These are phyloP conservation scores for Neurospora intermedia DNA, from an alignment of 495 filamentous ascomycete genomes.

Conservation along the genomic window DNA sequence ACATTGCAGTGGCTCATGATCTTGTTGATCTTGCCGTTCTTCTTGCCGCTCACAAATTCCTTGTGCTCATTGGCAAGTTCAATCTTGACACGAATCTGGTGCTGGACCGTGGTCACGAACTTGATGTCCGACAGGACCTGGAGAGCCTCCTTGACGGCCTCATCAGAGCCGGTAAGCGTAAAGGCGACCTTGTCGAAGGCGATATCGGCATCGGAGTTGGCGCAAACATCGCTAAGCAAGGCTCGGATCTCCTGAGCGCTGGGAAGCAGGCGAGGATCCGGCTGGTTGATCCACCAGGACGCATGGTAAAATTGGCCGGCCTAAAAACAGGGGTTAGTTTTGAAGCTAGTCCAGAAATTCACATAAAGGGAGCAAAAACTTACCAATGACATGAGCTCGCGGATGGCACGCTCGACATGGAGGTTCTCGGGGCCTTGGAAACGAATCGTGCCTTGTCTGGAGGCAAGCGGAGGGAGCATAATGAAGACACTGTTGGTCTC, in stretches of 20 bases:
- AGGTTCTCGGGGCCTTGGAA: conserved; percentile 87
- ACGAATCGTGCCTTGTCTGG: conserved; percentile 65
- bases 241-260: conserved; percentile 65
- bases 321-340: conserved; percentile 35
- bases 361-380: conserved; percentile 12
- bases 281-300: conserved; percentile 85
- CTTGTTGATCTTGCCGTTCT: conserved; percentile 99
- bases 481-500: conserved; percentile 93
- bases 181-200: conserved; percentile 90
- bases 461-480: conserved; percentile 75
- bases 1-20: conserved; percentile 99
- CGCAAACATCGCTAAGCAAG: conserved; percentile 92
- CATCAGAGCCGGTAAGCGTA: conserved; percentile 88
- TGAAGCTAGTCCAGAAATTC: neutral
- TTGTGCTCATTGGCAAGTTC: conserved; percentile 99
- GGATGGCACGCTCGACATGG: conserved; percentile 85
- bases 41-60: conserved; percentile 98
- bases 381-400: conserved; percentile 90
- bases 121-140: conserved; percentile 85
- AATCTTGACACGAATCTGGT: conserved; percentile 93
- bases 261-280: conserved; percentile 60
- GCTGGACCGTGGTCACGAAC: conserved; percentile 75
- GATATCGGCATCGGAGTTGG: conserved; percentile 89
- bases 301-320: conserved; percentile 96
- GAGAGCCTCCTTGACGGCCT: conserved; percentile 87